Evolutionary conservation across 768 basidiomycete genomes (phyloP).

Genomic region (Saitozyma sp.): DNA sequence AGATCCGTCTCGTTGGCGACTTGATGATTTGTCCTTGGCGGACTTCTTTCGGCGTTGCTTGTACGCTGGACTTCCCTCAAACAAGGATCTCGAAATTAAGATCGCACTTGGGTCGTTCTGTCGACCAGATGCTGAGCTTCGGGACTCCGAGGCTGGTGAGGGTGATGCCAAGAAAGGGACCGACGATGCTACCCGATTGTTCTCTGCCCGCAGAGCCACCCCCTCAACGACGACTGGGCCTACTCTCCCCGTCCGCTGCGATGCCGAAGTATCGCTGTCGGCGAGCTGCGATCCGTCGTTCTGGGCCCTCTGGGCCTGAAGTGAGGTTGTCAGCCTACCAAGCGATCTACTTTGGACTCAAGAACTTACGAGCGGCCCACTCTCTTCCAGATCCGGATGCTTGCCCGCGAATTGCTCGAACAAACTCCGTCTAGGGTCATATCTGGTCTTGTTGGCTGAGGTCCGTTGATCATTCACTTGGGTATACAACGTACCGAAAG

Average conservation of each 20-base stretch:
- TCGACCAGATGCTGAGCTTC: too few relatives aligned
- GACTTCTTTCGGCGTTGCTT: slow-evolving; percentile 65
- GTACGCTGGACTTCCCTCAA: slow-evolving; percentile 82
- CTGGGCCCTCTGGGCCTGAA: too few relatives aligned
- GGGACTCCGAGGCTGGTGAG: too few relatives aligned
- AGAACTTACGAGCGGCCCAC: slow-evolving; percentile 18
- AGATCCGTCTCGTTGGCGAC: slow-evolving; percentile 15
- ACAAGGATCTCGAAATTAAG: slow-evolving; percentile 69
- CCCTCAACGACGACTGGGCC: too few relatives aligned
- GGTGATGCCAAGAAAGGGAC: too few relatives aligned
- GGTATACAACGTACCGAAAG: slow-evolving; percentile 59
- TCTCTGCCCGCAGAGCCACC: too few relatives aligned
- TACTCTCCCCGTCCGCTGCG: too few relatives aligned
- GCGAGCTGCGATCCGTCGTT: too few relatives aligned
- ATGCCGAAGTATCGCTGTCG: too few relatives aligned
- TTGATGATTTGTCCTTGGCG: slow-evolving; percentile 14
- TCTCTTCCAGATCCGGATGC: slow-evolving; percentile 15
- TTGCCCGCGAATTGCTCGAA: slow-evolving; percentile 77
- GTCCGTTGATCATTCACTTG: neutral
- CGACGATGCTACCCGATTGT: too few relatives aligned
- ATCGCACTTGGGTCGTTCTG: slow-evolving; percentile 7
- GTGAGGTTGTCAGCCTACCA: too few relatives aligned
- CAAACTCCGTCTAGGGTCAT: slow-evolving; percentile 78
- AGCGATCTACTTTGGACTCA: slow-evolving; percentile 1
- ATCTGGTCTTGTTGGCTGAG: slow-evolving; percentile 48